phyloP scores from a whole-genome alignment of 345 rosid species.

The Citrus inodora region DNA sequence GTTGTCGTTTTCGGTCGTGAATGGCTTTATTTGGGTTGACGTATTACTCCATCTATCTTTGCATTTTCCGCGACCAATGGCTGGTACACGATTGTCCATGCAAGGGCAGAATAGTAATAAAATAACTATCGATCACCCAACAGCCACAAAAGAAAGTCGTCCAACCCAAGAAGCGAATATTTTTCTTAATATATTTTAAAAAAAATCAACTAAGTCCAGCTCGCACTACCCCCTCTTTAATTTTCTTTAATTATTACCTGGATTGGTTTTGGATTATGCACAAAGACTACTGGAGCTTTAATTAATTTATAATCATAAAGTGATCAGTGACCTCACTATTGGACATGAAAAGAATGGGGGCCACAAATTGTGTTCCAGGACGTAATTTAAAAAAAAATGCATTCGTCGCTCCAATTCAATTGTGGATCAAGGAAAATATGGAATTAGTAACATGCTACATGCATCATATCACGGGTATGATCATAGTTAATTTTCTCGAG shows the following conservation, averaged over 20 bases:
- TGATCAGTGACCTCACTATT: not conserved
- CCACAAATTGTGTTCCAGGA: constrained; percentile 15
- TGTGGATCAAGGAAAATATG: not conserved
- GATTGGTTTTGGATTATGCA: constrained; percentile 9
- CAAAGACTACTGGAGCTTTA: not conserved
- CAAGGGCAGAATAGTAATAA: not conserved
- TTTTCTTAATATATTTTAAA: not conserved
- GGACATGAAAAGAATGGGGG: not conserved
- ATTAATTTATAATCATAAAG: constrained; percentile 1
- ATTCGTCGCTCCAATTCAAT: constrained; percentile 13
- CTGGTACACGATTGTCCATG: not conserved
- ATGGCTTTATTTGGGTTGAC: not conserved
- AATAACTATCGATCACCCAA: not conserved
- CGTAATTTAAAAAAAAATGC: constrained; percentile 23
- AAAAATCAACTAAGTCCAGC: not conserved
- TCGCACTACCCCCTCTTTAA: not conserved
- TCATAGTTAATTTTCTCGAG: not conserved
- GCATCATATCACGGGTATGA: not conserved
- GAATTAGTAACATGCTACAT: not conserved
- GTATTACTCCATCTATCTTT: not conserved
- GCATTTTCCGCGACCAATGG: not conserved
- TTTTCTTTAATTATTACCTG: not conserved
- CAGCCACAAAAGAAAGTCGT: not conserved
- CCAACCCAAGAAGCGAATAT: not conserved
- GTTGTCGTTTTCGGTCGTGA: not conserved